Base-by-base conservation (phyloP, 371 early-diverging fungal species). In the Nematocida sp. region DNA sequence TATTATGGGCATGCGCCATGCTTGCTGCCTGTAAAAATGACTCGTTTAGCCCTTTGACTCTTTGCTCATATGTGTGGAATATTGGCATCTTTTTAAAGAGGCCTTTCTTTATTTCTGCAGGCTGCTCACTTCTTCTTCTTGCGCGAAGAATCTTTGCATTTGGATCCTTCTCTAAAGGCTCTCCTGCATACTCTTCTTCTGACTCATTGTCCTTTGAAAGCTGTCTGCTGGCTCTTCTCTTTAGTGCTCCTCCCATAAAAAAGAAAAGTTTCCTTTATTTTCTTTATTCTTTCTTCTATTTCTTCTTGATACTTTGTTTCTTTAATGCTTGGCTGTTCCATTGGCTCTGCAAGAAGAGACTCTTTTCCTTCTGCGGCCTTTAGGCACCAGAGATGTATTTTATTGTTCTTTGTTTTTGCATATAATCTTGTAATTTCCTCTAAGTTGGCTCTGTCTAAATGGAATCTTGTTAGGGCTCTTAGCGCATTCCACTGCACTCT, bases 181-280 rank as follows among this genome's bases (percentile, higher is more conserved):
- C 59, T 26, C 40, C 33, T 18, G 4, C 2, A 28, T 59, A 38
- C 18, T 61, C 61, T 45, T 42, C 45, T 13, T 25, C 63, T n/a
- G 7, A 9, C 11, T 63, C 63, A 7, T 28, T 47, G 13, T 63
- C 38, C 38, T 33, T 57, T 11, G 59, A 39, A 20, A 20, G 13
- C 33, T 36, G 75, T 28, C 45, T 50, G 36, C 42, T 33, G 25
- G 51, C 75, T 59, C 33, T 71, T 60, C 75, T 49, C 30, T 71
- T 57, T 33, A 23, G 36, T 60, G 75, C 64, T 61, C 45, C 77
- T 30, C 13, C 69, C 75, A 77, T 59, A 59, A 60, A 71, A 71
- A 71, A 71, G 59, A 49, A 60, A 60, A 71, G 59, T 33, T 36
- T 56, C 57, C 38, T 55, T 67, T 38, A 55, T 47, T 40, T 48